phyloP scores from a whole-genome alignment of 106 monocot genomes.

The Xerophyta viscosa region DNA sequence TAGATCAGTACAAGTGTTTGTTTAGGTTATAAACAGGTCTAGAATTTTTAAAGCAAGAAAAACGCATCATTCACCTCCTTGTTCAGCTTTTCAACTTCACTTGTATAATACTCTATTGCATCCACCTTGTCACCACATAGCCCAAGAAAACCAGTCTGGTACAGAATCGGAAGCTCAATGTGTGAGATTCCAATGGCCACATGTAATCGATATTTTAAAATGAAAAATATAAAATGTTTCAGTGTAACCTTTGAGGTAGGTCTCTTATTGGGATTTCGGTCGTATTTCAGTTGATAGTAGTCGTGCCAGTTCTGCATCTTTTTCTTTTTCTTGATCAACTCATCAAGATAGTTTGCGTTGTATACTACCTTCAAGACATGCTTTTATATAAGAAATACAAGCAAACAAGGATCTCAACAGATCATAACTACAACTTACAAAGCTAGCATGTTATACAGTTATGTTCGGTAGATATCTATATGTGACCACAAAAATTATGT shows the following conservation, averaged over 20 bases:
- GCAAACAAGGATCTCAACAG: too few species aligned
- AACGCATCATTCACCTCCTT: slow-evolving; percentile 53
- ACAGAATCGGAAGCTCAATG: too few species aligned
- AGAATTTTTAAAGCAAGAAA: not conserved
- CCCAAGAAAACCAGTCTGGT: slow-evolving; percentile 82
- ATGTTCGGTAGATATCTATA: too few species aligned
- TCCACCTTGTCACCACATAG: slow-evolving; percentile 74
- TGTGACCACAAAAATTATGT: too few species aligned
- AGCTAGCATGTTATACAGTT: too few species aligned
- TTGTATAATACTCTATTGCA: slow-evolving; percentile 75
- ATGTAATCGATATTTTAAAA: too few species aligned
- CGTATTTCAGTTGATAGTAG: slow-evolving; percentile 64
- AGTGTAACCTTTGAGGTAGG: slow-evolving; percentile 76
- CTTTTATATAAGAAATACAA: slow-evolving; percentile 3
- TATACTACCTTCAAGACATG: slow-evolving; percentile 33
- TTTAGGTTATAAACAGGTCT: too few species aligned
- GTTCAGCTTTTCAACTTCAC: slow-evolving; percentile 66
- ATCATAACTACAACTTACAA: too few species aligned
- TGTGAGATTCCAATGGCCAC: too few species aligned
- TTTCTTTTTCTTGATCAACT: slow-evolving; percentile 66
- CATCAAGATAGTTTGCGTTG: slow-evolving; percentile 72
- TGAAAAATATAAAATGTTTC: too few species aligned
- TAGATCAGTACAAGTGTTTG: too few species aligned
- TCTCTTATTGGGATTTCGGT: slow-evolving; percentile 52
- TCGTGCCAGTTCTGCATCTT: slow-evolving; percentile 71